These are phyloP conservation scores for Pistacia atlantica DNA, from an alignment of 345 rosid genomes.

Conservation along the genomic window DNA sequence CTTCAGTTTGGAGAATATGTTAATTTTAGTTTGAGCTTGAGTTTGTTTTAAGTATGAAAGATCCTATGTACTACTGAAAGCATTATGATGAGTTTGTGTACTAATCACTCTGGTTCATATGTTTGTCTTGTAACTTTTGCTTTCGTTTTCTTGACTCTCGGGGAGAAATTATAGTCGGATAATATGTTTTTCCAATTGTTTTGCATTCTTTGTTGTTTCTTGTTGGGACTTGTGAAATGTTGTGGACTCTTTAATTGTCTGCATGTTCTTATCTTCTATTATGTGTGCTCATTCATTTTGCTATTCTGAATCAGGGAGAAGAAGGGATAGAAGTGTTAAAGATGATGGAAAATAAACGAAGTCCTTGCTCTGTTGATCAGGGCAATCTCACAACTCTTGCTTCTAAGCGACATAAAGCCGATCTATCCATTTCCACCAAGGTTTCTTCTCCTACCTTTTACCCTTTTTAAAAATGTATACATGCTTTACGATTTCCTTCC, in stretches of 20 bases:
- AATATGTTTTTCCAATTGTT: background rate
- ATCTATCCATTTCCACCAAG: constrained; percentile 73
- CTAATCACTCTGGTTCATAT: background rate
- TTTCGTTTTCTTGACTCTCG: background rate
- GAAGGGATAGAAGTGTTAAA: constrained; percentile 36
- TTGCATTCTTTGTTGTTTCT: constrained; percentile 10
- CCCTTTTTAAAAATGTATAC: background rate
- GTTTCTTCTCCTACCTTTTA: constrained; percentile 31
- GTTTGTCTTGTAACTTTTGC: constrained; percentile 2
- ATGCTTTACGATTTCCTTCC: background rate
- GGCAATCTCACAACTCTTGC: constrained; percentile 50
- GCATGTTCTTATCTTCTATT: constrained; percentile 16
- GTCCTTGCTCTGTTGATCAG: constrained; percentile 70
- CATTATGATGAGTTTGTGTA: background rate
- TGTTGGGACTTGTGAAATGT: constrained; percentile 6
- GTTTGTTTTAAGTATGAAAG: background rate
- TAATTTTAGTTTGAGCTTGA: background rate
- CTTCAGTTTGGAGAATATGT: background rate
- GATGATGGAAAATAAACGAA: constrained; percentile 86
- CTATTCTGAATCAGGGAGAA: constrained; percentile 36
- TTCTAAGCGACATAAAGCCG: constrained; percentile 76
- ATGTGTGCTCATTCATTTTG: constrained; percentile 17
- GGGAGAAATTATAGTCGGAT: background rate
- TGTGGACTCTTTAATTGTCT: constrained; percentile 9
- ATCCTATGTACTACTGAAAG: background rate